Evolutionary conservation across 2,329 filamentous ascomycete genomes (phyloP).

Genomic region (Incumbomyces lentus): DNA sequence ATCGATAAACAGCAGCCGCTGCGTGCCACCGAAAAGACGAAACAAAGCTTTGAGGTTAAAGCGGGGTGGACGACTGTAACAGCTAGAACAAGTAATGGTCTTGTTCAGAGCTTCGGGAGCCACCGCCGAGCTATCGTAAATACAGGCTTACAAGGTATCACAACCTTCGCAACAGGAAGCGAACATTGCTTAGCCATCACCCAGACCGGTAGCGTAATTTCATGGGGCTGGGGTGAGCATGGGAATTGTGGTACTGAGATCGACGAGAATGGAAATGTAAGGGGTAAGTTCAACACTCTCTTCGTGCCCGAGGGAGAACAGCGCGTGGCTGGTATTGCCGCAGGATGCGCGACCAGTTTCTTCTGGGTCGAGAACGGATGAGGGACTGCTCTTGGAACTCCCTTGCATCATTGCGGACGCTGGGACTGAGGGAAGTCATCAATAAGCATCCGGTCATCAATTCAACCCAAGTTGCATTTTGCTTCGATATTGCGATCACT

Average conservation of each 20-base stretch:
- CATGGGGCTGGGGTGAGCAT: constrained; percentile 97
- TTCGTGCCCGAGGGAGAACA: neutral
- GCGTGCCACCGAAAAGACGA: neutral
- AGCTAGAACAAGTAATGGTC: neutral
- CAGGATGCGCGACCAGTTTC: constrained; percentile 86
- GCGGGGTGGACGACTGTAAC: neutral
- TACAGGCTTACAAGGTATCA: constrained; percentile 46
- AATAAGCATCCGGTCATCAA: no score
- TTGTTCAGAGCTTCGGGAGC: constrained; percentile 65
- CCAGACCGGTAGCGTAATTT: constrained; percentile 54
- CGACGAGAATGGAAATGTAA: constrained; percentile 55
- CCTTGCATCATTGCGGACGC: no score
- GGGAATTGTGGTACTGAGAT: constrained; percentile 75
- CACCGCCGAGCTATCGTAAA: constrained; percentile 76
- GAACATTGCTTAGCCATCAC: constrained; percentile 77
- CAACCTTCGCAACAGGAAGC: constrained; percentile 68
- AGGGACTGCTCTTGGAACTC: no score
- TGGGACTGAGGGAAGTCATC: no score
- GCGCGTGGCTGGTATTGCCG: constrained; percentile 54
- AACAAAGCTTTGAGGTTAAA: neutral
- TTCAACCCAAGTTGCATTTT: no score
- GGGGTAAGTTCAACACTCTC: constrained; percentile 31
- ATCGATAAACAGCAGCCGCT: neutral
- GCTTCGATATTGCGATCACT: no score
- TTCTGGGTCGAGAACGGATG: neutral